Percentiles rank a stretch among this genome's conserved stretches.
Conservation (phyloP, 208 protist species). For the Wallacemonas sp. region DNA sequence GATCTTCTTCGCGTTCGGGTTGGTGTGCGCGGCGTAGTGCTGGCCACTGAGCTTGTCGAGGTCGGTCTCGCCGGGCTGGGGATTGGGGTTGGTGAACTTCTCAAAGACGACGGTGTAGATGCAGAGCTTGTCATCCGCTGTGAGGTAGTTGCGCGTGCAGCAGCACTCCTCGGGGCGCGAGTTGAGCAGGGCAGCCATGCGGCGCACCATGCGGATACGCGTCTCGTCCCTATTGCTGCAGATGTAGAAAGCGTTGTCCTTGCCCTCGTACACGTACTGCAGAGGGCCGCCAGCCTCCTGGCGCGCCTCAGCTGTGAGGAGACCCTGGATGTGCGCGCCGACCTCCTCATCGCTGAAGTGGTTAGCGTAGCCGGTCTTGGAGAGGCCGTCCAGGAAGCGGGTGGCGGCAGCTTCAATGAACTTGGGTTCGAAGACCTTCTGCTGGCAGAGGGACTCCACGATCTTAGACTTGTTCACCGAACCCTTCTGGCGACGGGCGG, state of each 20-base stretch:
- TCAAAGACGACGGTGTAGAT: slow-evolving; percentile 62
- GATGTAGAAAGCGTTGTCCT: slow-evolving; percentile 67
- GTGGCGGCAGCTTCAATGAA: slow-evolving; percentile 39
- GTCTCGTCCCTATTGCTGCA: slow-evolving; percentile 47
- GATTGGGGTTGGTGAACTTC: slow-evolving; percentile 40
- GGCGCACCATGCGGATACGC: slow-evolving; percentile 55
- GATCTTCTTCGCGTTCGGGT: slow-evolving; percentile 15
- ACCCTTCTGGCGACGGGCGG: slow-evolving; percentile 1
- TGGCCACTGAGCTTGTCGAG: slow-evolving; percentile 50
- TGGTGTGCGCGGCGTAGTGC: slow-evolving; percentile 23
- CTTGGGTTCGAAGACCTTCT: slow-evolving; percentile 46
- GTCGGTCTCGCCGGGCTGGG: slow-evolving; percentile 27
- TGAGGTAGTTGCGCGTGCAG: slow-evolving; percentile 60
- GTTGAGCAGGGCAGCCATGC: slow-evolving; percentile 53
- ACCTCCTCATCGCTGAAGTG: slow-evolving; percentile 55
- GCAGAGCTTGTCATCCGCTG: slow-evolving; percentile 44
- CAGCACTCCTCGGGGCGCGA: slow-evolving; percentile 27
- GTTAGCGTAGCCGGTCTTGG: slow-evolving; percentile 46
- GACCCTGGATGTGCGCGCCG: slow-evolving; percentile 50
- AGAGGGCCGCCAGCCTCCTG: slow-evolving; percentile 50
- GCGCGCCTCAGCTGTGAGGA: slow-evolving; percentile 64
- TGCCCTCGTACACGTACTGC: slow-evolving; percentile 64
- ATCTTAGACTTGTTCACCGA: slow-evolving; percentile 29
- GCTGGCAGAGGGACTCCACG: slow-evolving; percentile 28
- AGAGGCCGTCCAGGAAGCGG: slow-evolving; percentile 40